Evolutionary conservation across 805 yeast species (phyloP).

Genomic region (Monosporozyma siamensis): DNA sequence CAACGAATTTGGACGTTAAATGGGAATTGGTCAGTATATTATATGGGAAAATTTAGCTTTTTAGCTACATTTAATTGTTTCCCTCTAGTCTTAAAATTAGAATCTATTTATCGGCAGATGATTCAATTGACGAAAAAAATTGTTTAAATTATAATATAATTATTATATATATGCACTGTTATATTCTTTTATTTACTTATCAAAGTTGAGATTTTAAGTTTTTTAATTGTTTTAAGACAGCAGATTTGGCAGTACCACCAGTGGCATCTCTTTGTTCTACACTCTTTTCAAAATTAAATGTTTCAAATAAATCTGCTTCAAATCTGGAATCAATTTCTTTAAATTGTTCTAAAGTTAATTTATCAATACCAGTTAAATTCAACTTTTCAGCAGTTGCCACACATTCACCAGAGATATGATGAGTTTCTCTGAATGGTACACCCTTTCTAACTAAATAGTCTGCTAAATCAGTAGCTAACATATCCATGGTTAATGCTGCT

Average conservation of each 20-base stretch:
- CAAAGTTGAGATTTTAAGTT: conserved; percentile 23
- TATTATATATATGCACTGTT: neutral
- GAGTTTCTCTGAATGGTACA: conserved; percentile 98
- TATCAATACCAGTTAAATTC: conserved; percentile 74
- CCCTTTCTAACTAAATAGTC: conserved; percentile 96
- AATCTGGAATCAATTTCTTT: conserved; percentile 73
- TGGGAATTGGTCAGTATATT: conserved; percentile 9
- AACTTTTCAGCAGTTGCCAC: conserved; percentile 82
- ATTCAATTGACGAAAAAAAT: neutral
- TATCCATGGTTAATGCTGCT: conserved; percentile 91
- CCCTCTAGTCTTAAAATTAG: neutral
- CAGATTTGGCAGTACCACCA: conserved; percentile 93
- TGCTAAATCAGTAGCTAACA: conserved; percentile 97
- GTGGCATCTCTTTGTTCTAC: conserved; percentile 95
- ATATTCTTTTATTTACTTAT: neutral
- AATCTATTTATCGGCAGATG: neutral
- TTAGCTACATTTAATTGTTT: conserved; percentile 5
- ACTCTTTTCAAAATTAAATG: conserved; percentile 86
- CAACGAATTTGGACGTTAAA: conserved; percentile 12
- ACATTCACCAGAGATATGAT: conserved; percentile 97
- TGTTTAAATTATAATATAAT: too few species aligned
- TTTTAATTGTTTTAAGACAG: conserved; percentile 67
- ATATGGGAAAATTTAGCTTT: conserved; percentile 20
- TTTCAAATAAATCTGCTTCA: conserved; percentile 66
- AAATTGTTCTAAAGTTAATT: conserved; percentile 69